phyloP scores from a whole-genome alignment of 495 filamentous ascomycete genomes.

The Penicillium waksmanii region DNA sequence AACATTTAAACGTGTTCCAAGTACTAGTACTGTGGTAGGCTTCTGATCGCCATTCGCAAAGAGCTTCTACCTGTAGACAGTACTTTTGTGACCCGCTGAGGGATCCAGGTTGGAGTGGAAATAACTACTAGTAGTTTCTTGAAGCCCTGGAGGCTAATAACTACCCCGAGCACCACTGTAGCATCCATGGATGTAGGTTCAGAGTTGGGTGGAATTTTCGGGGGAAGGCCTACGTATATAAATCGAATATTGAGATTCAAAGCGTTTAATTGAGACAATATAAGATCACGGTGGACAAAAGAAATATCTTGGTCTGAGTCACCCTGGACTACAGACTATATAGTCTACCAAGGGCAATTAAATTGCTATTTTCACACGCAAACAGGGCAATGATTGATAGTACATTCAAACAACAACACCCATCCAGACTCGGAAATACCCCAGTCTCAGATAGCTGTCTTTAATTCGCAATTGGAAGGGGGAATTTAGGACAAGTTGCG shows the following conservation, averaged over 20 bases:
- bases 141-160: too few relatives aligned
- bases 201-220: too few relatives aligned
- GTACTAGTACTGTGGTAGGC: too few relatives aligned
- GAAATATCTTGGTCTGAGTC: constrained; percentile 32
- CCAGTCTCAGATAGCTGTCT: constrained; percentile 21
- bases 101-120: too few relatives aligned
- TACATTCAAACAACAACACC: constrained; percentile 38
- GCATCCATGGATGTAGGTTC: too few relatives aligned
- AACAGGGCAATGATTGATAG: constrained; percentile 43
- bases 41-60: too few relatives aligned
- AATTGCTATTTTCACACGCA: constrained; percentile 43
- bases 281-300: constrained; percentile 24
- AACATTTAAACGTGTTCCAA: too few relatives aligned
- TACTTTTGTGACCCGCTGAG: too few relatives aligned
- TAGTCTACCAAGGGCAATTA: constrained; percentile 44
- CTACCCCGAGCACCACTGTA: too few relatives aligned
- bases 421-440: constrained; percentile 11
- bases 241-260: neutral
- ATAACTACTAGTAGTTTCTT: too few relatives aligned
- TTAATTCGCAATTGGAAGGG: constrained; percentile 27
- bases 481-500: constrained; percentile 64
- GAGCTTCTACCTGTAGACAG: too few relatives aligned
- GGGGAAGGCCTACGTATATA: too few relatives aligned
- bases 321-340: constrained; percentile 30
- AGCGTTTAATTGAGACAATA: constrained; percentile 6